Base-by-base conservation (phyloP, 148 eudicot genomes). In the Rheum nobile region DNA sequence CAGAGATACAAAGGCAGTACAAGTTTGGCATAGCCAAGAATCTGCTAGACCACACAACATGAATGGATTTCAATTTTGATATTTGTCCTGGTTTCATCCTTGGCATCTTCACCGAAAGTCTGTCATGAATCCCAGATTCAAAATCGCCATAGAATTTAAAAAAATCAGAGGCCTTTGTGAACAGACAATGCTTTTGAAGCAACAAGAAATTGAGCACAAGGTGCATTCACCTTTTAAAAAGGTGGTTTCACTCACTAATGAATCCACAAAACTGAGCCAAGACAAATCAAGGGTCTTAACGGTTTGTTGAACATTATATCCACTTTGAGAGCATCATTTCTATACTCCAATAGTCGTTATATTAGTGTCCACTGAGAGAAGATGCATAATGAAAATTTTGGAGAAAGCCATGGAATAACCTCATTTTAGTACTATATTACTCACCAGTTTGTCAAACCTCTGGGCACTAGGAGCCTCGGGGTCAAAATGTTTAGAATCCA, bases 381-480 rank as follows among this genome's bases (percentile, higher is more conserved):
- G n/a, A 47, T 47, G 52, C 52, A 47, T 47, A 14, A 2, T 47
- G 13, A 43, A 43, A 43, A 43, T 12, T 19, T 47, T 47, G 21
- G 7, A 47, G 26, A 50, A 50, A 59, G 34, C n/a, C 67, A 59
- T 29, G 4, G 22, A 28, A 28, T n/a, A 26, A 57, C 19, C 19
- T 47, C 21, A 16, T 48, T n/a, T n/a, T n/a, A n/a, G n/a, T 48
- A 11, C 17, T 11, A 16, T 14, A 3, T 16, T 59, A 79, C 74
- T 63, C 70, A 91, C 97, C 98, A 89, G 88, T 74, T 83, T 88
- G 48, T 76, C 63, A 83, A 88, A 78, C 71, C 11, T 76, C 65
- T 48, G 38, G 47, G 79, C 77, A 38, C 6, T 52, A 59, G 79
- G 55, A n/a, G 83, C 77, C 65, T 67, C 77, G 7, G 24, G 6